Evolutionary conservation across 2,329 filamentous ascomycete genomes (phyloP), one percentile per base, ranked within the genome.

Genomic region (Botrytis elliptica): DNA sequence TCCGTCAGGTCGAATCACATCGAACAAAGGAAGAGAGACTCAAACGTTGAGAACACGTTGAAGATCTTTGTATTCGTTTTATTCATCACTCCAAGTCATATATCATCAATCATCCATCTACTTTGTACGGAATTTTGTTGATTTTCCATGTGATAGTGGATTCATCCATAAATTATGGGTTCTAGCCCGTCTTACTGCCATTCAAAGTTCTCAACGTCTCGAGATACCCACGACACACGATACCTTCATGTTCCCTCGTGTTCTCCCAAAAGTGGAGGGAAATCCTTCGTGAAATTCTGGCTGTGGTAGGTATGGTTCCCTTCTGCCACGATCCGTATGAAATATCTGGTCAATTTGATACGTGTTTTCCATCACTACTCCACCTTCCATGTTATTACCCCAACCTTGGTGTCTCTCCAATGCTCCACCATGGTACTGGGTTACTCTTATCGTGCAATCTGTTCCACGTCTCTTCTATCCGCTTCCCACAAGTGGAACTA

Each of bases 101-200:
- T 7, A 16, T 29, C 4, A 10, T 29, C 29, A 29, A 29, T 29
- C 29, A 29, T 55, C 52, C 29, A 29, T 55, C 52, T 55, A 25
- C 49, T n/a, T 14, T 4, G 29, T 36, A 6, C 12, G 8, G 6
- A 16, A 16, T n/a, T 62, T 40, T 40, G 59, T 62, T 40, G 59
- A 40, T 62, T 40, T 62, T 42, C 38, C 60, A 42, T 63, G 60
- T 63, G 60, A 63, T 16, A 63, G 60, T 40, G 60, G 60, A 63
- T 42, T 63, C 25, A n/a, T 20, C 60, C 22, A 42, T 63, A n/a
- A 18, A 10, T 29, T 42, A 10, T n/a, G 6, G n/a, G n/a, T 55
- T 55, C 52, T 55, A 8, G n/a, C 52, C 52, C 14, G n/a, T 29
- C 36, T 63, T 42, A 16, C 22, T 40, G 33, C 25, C 25, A 9